A percentile compares a stretch with the other conserved stretches of the same genome.
phyloP scores from a whole-genome alignment of 1,139 yeast genomes.

The Eremothecium cymbalariae region DNA sequence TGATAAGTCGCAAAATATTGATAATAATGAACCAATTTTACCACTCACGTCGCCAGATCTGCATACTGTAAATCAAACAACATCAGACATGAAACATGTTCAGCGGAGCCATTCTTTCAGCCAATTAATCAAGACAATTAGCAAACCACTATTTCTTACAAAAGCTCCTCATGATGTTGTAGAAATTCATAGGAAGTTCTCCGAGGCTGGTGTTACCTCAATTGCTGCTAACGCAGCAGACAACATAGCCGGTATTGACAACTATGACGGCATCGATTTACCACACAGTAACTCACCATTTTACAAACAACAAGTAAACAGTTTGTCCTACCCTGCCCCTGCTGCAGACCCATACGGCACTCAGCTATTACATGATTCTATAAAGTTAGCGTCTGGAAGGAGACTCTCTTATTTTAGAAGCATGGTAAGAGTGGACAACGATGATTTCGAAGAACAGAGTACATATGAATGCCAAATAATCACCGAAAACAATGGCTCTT shows the following conservation, averaged over 20 bases:
- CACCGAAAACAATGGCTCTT: no score
- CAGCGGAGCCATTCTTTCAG: slow-evolving; percentile 5
- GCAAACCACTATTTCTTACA: slow-evolving; percentile 17
- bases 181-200: slow-evolving; percentile 31
- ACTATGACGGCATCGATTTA: slow-evolving; percentile 8
- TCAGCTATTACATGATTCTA: neutral
- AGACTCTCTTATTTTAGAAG: slow-evolving; percentile 4
- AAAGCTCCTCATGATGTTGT: slow-evolving; percentile 19
- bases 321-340: neutral
- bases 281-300: slow-evolving; percentile 3
- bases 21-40: no score
- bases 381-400: slow-evolving; percentile 7
- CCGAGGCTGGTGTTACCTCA: slow-evolving; percentile 34
- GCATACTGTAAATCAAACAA: no score
- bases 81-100: no score
- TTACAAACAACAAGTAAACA: neutral
- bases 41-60: no score
- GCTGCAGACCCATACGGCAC: neutral
- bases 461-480: no score
- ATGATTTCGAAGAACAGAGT: slow-evolving; percentile 16
- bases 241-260: slow-evolving; percentile 38
- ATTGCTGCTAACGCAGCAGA: slow-evolving; percentile 38
- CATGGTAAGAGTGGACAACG: slow-evolving; percentile 12
- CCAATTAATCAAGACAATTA: slow-evolving; percentile 17
- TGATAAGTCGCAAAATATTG: no score